Percentiles rank a stretch among this genome's conserved stretches.
phyloP scores from a whole-genome alignment of 495 filamentous ascomycete genomes.

The Penicillium malachiteum region DNA sequence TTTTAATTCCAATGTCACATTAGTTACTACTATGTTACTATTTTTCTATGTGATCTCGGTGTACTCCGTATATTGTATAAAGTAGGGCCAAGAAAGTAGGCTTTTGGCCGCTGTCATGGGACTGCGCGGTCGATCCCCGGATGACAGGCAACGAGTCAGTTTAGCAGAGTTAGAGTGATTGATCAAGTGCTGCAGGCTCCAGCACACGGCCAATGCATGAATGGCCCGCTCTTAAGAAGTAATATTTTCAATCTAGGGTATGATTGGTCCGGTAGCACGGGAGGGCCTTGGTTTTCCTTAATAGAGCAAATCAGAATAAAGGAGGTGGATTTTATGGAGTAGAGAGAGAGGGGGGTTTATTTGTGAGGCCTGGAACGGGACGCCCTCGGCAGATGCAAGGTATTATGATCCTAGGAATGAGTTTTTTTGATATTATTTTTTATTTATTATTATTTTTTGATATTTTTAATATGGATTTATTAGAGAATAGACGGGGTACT shows the following conservation, averaged over 20 bases:
- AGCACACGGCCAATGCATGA: constrained; percentile 29
- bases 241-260: constrained; percentile 4
- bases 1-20: background rate
- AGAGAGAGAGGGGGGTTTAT: background rate
- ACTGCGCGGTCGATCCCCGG: constrained; percentile 37
- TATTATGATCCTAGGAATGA: background rate
- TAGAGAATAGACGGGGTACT: background rate
- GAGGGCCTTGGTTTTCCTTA: constrained; percentile 8
- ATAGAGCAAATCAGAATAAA: background rate
- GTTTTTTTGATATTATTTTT: no score
- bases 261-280: constrained; percentile 23
- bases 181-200: constrained; percentile 24
- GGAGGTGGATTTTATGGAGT: constrained; percentile 5
- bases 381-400: constrained; percentile 25
- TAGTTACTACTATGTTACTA: no score
- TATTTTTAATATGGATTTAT: background rate
- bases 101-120: constrained; percentile 27
- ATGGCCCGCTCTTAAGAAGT: constrained; percentile 16
- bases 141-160: constrained; percentile 10
- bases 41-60: background rate
- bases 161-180: constrained; percentile 13
- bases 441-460: no score
- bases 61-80: background rate
- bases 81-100: constrained; percentile 3
- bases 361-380: constrained; percentile 21